phyloP scores from a whole-genome alignment of 495 filamentous ascomycete genomes.

The Saxophila tyrrhenica region DNA sequence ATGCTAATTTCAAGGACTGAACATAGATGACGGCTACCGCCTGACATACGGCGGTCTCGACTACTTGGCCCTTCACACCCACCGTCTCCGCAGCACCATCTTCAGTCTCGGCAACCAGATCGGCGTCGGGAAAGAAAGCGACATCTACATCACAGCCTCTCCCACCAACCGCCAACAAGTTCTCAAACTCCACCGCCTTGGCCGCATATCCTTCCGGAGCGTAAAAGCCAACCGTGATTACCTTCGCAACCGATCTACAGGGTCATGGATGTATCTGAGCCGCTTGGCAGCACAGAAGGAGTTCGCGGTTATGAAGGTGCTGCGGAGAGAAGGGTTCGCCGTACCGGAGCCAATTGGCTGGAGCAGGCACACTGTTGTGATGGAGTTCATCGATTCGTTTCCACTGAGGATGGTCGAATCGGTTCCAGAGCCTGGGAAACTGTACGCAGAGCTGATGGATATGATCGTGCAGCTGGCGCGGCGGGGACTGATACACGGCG shows the following conservation, averaged over 20 bases:
- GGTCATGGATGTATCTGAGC: conserved; percentile 96
- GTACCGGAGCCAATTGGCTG: conserved; percentile 81
- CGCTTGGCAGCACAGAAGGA: conserved; percentile 86
- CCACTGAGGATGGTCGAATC: conserved; percentile 74
- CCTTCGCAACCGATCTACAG: conserved; percentile 63
- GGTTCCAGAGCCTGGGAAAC: conserved; percentile 61
- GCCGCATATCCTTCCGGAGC: conserved; percentile 90
- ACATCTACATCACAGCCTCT: conserved; percentile 85
- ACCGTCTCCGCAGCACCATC: conserved; percentile 62
- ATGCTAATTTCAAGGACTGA: background rate
- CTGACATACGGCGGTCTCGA: conserved; percentile 94
- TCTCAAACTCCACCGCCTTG: conserved; percentile 88
- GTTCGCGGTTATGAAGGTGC: conserved; percentile 80
- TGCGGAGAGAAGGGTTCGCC: conserved; percentile 69
- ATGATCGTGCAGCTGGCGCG: conserved; percentile 76
- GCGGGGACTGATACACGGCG: conserved; percentile 88
- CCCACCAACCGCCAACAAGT: conserved; percentile 47
- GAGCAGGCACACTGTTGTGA: conserved; percentile 88
- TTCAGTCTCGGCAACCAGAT: conserved; percentile 93
- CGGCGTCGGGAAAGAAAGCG: conserved; percentile 92
- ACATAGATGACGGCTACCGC: conserved; percentile 81
- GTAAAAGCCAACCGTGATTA: conserved; percentile 96
- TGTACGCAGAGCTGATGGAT: conserved; percentile 83
- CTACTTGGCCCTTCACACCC: conserved; percentile 85
- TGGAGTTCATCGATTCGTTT: conserved; percentile 80